Percentiles rank a stretch among this genome's conserved stretches.
phyloP scores from a whole-genome alignment of 2,329 filamentous ascomycete genomes.

The Hymenoscyphus repandus region DNA sequence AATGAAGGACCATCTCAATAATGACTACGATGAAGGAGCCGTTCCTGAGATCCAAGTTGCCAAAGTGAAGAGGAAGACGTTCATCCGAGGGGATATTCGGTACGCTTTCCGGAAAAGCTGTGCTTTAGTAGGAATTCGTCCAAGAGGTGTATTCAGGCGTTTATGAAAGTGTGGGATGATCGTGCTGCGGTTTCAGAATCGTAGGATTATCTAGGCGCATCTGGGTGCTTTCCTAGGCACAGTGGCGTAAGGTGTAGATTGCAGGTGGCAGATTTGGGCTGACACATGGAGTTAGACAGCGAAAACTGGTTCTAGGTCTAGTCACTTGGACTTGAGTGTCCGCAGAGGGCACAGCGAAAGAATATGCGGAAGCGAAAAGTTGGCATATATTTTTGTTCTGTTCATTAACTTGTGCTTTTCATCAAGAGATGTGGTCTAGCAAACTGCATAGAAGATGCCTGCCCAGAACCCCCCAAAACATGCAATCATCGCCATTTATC shows the following conservation, averaged over 20 bases:
- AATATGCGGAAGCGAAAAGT: background rate
- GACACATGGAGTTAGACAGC: background rate
- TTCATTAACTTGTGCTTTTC: no score
- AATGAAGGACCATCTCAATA: slow-evolving; percentile 22
- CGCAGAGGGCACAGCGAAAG: no score
- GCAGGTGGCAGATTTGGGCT: background rate
- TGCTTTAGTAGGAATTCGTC: slow-evolving; percentile 21
- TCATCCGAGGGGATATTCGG: slow-evolving; percentile 25
- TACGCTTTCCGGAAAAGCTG: slow-evolving; percentile 26
- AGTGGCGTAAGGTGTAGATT: background rate
- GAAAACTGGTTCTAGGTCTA: no score
- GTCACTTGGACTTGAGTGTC: no score
- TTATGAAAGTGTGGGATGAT: slow-evolving; percentile 12
- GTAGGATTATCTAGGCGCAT: background rate
- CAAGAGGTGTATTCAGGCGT: slow-evolving; percentile 22
- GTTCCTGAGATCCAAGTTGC: slow-evolving; percentile 22
- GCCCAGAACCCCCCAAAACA: background rate
- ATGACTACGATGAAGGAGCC: slow-evolving; percentile 19
- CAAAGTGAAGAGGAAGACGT: slow-evolving; percentile 28
- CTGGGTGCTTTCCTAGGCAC: background rate
- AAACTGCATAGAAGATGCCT: background rate
- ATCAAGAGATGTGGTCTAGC: background rate
- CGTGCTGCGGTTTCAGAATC: background rate
- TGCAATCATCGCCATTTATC: background rate
- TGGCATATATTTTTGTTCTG: background rate